A percentile compares a stretch with the other conserved stretches of the same genome.
These are phyloP conservation scores for Trametes sp. DNA, from an alignment of 1,284 basidiomycete genomes.

Conservation along the genomic window DNA sequence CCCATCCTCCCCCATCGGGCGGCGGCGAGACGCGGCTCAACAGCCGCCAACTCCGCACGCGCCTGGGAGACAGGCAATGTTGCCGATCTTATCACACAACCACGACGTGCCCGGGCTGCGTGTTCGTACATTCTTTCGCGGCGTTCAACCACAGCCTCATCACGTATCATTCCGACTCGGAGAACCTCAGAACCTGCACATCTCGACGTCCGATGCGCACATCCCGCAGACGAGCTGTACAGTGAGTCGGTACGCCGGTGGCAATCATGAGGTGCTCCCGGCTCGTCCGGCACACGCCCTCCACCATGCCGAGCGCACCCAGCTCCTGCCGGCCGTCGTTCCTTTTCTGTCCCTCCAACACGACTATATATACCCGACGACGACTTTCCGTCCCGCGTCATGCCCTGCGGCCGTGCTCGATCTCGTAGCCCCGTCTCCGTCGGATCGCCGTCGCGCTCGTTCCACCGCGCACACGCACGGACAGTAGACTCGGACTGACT, in stretches of 20 bases:
- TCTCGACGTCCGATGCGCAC: not conserved
- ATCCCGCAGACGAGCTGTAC: not conserved
- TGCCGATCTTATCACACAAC: no score
- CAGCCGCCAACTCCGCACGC: no score
- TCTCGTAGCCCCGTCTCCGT: not conserved
- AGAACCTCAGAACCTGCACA: not conserved
- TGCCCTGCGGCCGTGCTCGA: not conserved
- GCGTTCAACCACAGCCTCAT: no score
- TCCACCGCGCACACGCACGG: not conserved
- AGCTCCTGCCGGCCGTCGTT: slow-evolving; percentile 2
- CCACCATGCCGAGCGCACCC: slow-evolving; percentile 5
- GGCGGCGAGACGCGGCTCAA: no score
- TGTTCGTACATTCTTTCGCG: no score
- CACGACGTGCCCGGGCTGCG: no score
- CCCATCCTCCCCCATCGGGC: no score
- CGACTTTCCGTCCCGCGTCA: not conserved
- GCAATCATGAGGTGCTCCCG: slow-evolving; percentile 4
- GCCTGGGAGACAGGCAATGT: no score
- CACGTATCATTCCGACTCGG: no score
- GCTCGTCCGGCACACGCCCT: slow-evolving; percentile 1
- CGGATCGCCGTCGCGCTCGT: not conserved
- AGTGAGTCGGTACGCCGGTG: no score
- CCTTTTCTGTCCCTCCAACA: not conserved
- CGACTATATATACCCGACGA: slow-evolving; percentile 7
- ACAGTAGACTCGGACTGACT: no score